A percentile compares a stretch with the other conserved stretches of the same genome.
Conservation (phyloP, 2,329 filamentous ascomycete genomes). For the Triangularia verruculosa region DNA sequence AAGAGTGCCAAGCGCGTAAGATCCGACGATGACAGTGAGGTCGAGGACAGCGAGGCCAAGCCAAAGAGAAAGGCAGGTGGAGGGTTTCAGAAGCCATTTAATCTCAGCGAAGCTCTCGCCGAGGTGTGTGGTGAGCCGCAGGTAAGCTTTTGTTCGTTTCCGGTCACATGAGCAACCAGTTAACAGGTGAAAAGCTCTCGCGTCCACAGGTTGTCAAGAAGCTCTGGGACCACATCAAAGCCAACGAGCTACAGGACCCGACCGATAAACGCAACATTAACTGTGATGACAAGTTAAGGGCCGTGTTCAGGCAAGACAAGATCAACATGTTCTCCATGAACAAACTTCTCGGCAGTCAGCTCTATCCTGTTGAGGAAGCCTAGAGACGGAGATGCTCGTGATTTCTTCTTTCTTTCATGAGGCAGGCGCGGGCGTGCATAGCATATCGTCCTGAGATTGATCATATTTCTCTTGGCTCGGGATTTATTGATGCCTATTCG, state of each 20-base stretch:
- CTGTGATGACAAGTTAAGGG: conserved; percentile 88
- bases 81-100: conserved; percentile 87
- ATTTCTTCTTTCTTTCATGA: background rate
- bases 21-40: conserved; percentile 75
- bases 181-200: conserved; percentile 61
- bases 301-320: conserved; percentile 84
- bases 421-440: conserved; percentile 22
- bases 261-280: conserved; percentile 86
- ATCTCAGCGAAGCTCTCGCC: conserved; percentile 66
- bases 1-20: conserved; percentile 75
- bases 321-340: conserved; percentile 99
- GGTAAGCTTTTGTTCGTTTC: conserved; percentile 42
- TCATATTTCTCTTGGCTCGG: conserved; percentile 2
- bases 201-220: conserved; percentile 94
- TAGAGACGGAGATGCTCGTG: conserved; percentile 41
- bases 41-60: conserved; percentile 60
- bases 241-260: conserved; percentile 83
- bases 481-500: background rate
- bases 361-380: conserved; percentile 69
- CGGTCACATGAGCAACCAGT: background rate
- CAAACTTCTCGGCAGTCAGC: conserved; percentile 85
- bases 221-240: conserved; percentile 94
- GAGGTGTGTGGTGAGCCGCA: conserved; percentile 67
- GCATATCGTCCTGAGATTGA: conserved; percentile 23
- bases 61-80: conserved; percentile 83